Conservation (phyloP, 441 rosid species). For the Adansonia gregorii region DNA sequence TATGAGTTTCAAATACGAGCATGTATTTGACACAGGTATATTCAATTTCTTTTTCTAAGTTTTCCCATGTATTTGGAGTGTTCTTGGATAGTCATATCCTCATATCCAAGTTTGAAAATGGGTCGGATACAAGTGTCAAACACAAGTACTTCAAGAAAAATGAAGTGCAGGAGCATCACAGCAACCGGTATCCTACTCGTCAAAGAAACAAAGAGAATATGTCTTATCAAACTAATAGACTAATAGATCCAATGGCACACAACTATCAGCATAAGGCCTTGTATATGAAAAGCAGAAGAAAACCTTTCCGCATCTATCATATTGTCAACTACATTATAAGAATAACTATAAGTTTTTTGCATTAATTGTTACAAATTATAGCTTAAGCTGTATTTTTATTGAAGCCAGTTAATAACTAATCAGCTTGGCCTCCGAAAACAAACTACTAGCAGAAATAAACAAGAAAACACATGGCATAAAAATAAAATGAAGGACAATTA, state of each 20-base stretch:
- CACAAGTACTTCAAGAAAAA: too few species aligned
- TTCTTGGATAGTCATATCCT: too few species aligned
- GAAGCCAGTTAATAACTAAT: not conserved
- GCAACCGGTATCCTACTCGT: not conserved
- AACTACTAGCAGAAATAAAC: not conserved
- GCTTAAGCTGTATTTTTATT: not conserved
- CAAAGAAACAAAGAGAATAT: not conserved
- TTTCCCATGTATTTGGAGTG: too few species aligned
- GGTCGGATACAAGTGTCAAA: too few species aligned
- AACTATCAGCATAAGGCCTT: not conserved
- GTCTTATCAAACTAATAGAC: not conserved
- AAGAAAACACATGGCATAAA: constrained; percentile 18
- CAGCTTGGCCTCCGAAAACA: not conserved
- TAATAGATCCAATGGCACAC: not conserved
- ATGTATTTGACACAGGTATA: too few species aligned
- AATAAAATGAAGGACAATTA: constrained; percentile 23
- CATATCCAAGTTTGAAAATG: too few species aligned
- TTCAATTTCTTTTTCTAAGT: too few species aligned
- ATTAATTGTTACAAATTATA: constrained; percentile 22
- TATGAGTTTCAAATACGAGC: too few species aligned
- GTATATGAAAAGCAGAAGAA: not conserved
- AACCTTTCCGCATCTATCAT: not conserved
- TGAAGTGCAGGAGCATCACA: too few species aligned
- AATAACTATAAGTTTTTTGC: not conserved
- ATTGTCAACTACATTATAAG: constrained; percentile 13